phyloP scores from a whole-genome alignment of 1,284 basidiomycete genomes.

The Singerocomus inundabilis region DNA sequence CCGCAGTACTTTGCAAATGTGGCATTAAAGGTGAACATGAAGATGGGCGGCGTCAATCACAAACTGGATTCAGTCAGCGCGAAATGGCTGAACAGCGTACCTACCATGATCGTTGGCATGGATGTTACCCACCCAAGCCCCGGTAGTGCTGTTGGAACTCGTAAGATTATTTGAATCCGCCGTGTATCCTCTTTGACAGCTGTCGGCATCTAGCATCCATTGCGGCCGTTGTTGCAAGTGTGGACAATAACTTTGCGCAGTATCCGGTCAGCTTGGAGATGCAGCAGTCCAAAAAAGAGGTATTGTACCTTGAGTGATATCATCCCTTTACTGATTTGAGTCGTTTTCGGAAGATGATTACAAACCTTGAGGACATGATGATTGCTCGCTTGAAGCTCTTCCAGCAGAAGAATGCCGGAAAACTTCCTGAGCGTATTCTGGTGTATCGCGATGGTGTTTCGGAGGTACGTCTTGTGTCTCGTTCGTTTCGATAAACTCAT shows the following conservation, averaged over 20 bases:
- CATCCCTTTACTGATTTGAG: conserved; percentile 25
- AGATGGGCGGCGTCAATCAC: conserved; percentile 77
- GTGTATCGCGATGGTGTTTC: conserved; percentile 81
- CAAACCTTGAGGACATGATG: conserved; percentile 68
- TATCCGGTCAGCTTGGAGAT: conserved; percentile 72
- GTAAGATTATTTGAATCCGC: conserved; percentile 19
- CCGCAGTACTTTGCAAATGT: conserved; percentile 76
- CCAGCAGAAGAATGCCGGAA: conserved; percentile 40
- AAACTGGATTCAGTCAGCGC: conserved; percentile 51
- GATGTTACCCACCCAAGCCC: conserved; percentile 81
- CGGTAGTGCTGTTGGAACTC: conserved; percentile 59
- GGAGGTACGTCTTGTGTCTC: conserved; percentile 45
- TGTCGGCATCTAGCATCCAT: conserved; percentile 53
- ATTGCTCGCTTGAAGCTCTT: conserved; percentile 58
- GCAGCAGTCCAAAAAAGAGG: conserved; percentile 74
- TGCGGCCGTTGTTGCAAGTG: conserved; percentile 75
- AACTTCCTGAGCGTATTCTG: conserved; percentile 60
- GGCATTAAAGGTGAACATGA: conserved; percentile 78
- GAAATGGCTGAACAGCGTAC: conserved; percentile 49
- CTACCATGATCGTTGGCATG: conserved; percentile 81
- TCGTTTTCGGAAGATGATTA: conserved; percentile 58
- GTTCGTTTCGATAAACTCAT: conserved; percentile 6
- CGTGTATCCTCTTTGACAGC: not conserved
- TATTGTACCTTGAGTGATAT: conserved; percentile 11
- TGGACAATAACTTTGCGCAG: conserved; percentile 61